Percentiles rank a stretch among this genome's conserved stretches.
Conservation (phyloP, 2,329 filamentous ascomycete genomes). For the Nemania sp. region DNA sequence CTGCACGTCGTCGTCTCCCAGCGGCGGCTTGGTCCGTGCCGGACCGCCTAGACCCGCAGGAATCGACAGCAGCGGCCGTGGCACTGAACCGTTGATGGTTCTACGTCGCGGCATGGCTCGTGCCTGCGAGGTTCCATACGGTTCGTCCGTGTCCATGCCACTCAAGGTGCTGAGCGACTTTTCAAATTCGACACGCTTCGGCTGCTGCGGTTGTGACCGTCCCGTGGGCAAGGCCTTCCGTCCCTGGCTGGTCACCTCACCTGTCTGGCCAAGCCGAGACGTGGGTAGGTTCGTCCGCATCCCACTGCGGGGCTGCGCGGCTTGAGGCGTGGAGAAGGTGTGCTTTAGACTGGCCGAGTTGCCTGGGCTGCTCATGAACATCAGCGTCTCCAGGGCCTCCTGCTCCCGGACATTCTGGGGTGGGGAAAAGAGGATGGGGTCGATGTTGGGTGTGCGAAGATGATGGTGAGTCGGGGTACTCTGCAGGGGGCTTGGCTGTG, state of each 20-base stretch:
- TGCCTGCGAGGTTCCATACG: conserved; percentile 42
- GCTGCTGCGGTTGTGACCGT: conserved; percentile 45
- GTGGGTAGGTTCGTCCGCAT: conserved; percentile 51
- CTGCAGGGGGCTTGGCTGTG: conserved; percentile 48
- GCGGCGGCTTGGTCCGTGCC: conserved; percentile 46
- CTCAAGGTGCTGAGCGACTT: conserved; percentile 48
- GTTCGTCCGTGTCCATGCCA: conserved; percentile 54
- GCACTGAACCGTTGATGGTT: conserved; percentile 46
- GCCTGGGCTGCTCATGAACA: conserved; percentile 81
- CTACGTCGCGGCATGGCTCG: conserved; percentile 51
- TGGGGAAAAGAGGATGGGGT: conserved; percentile 67
- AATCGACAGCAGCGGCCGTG: conserved; percentile 47
- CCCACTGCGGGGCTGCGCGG: conserved; percentile 41
- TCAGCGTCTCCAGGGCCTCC: conserved; percentile 77
- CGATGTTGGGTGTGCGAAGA: conserved; percentile 46
- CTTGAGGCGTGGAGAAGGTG: conserved; percentile 50
- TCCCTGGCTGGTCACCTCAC: conserved; percentile 42
- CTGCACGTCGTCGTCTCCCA: conserved; percentile 62
- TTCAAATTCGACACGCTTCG: conserved; percentile 55
- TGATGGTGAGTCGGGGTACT: conserved; percentile 43
- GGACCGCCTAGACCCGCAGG: conserved; percentile 53
- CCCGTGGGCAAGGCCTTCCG: conserved; percentile 58
- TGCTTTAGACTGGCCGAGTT: conserved; percentile 69
- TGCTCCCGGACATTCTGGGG: conserved; percentile 75
- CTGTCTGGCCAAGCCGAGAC: conserved; percentile 40